A percentile compares a stretch with the other conserved stretches of the same genome.
phyloP scores from a whole-genome alignment of 2,329 filamentous ascomycete genomes.

The Pseudocercospora cruenta region DNA sequence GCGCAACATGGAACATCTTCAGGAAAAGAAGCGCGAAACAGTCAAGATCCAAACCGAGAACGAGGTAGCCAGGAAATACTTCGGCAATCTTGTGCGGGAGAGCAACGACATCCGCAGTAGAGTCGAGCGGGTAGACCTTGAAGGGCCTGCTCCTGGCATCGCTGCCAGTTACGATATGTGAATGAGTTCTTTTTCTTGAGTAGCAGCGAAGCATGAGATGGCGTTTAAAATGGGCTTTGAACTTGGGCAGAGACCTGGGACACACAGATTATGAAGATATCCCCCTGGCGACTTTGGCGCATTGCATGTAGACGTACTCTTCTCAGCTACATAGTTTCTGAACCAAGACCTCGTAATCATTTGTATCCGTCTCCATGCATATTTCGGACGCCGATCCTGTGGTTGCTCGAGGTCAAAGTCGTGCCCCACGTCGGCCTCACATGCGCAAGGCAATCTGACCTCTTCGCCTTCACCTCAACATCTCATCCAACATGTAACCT shows the following conservation, averaged over 20 bases:
- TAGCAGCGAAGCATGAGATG: slow-evolving; percentile 5
- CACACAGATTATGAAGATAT: slow-evolving; percentile 7
- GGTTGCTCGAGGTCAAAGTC: not conserved
- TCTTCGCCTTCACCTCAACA: not conserved
- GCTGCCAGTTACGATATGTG: slow-evolving; percentile 40
- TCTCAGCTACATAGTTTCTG: slow-evolving; percentile 1
- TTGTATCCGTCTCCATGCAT: not conserved
- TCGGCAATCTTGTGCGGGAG: slow-evolving; percentile 77
- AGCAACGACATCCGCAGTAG: slow-evolving; percentile 53
- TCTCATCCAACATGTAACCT: not conserved
- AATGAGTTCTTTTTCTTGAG: slow-evolving; percentile 13
- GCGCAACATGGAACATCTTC: slow-evolving; percentile 80
- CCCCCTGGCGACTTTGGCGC: not conserved
- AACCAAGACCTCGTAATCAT: not conserved
- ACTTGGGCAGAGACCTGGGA: not conserved
- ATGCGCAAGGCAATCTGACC: not conserved
- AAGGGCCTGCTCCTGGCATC: slow-evolving; percentile 53
- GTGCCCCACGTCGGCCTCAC: not conserved
- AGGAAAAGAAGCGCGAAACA: slow-evolving; percentile 78
- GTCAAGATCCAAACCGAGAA: slow-evolving; percentile 80
- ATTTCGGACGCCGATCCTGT: not conserved
- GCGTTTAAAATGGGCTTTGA: slow-evolving; percentile 9
- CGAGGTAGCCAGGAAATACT: slow-evolving; percentile 86
- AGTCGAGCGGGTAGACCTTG: slow-evolving; percentile 57
- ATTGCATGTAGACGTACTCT: slow-evolving; percentile 10